A percentile compares a stretch with the other conserved stretches of the same genome.
Evolutionary conservation across 495 filamentous ascomycete genomes (phyloP).

Genomic region (Schizothecium vesticola): DNA sequence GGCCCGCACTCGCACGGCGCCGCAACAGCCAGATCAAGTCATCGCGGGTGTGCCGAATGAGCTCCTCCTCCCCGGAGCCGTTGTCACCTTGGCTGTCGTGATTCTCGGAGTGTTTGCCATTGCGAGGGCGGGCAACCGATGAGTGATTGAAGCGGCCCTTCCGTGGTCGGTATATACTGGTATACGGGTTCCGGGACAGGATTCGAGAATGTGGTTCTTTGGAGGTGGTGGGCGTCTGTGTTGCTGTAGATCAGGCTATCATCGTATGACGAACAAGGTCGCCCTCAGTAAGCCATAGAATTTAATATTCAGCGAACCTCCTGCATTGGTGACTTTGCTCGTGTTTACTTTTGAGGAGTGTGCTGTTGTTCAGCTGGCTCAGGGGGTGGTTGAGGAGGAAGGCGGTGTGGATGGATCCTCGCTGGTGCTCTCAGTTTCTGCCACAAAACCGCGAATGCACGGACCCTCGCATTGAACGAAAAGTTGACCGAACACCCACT

Average conservation of each 20-base stretch:
- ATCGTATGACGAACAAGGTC: conserved; percentile 5
- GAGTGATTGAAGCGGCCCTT: conserved; percentile 16
- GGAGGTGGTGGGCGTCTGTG: background rate
- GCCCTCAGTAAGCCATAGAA: background rate
- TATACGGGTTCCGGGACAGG: background rate
- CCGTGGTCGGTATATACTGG: background rate
- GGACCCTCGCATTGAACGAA: conserved; percentile 21
- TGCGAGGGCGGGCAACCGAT: conserved; percentile 66
- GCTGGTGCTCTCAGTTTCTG: background rate
- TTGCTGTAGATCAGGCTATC: conserved; percentile 20
- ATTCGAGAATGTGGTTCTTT: background rate
- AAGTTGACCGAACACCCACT: conserved; percentile 18
- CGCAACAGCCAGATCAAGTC: conserved; percentile 62
- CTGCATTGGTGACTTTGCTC: background rate
- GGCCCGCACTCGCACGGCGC: conserved; percentile 28
- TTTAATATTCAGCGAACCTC: background rate
- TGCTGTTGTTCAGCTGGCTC: background rate
- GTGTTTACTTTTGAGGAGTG: background rate
- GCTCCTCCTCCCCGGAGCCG: conserved; percentile 84
- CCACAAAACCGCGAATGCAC: conserved; percentile 1
- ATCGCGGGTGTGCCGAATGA: conserved; percentile 94
- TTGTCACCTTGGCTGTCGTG: conserved; percentile 89
- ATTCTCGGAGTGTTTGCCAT: conserved; percentile 93
- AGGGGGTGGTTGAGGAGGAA: background rate
- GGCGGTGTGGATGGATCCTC: background rate